phyloP scores from a whole-genome alignment of 371 early-diverging fungal genomes.

The Zychaea mexicana region DNA sequence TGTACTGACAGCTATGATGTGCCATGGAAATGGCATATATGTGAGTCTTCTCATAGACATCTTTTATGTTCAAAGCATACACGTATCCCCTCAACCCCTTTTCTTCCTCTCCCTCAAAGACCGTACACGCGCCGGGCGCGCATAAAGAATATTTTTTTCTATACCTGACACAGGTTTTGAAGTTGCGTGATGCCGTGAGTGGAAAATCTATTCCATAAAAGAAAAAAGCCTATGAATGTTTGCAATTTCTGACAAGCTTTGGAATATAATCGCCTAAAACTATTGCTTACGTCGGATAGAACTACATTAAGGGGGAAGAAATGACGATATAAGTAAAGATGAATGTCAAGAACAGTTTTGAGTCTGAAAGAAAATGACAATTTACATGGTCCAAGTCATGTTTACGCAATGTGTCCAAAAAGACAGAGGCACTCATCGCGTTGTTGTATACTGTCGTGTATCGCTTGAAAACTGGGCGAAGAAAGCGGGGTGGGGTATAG shows the following conservation, averaged over 20 bases:
- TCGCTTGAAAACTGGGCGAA: no score
- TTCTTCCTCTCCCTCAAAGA: not conserved
- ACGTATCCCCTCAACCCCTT: not conserved
- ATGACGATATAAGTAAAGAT: no score
- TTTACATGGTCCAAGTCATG: conserved; percentile 29
- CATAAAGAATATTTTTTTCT: not conserved
- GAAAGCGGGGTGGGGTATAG: not conserved
- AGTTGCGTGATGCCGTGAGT: conserved; percentile 65
- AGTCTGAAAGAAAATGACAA: not conserved
- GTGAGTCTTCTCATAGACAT: not conserved
- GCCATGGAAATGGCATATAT: not conserved
- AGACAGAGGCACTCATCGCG: conserved; percentile 18
- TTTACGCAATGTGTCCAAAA: conserved; percentile 23
- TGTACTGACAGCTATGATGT: conserved; percentile 70
- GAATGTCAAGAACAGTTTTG: no score
- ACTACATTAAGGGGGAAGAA: no score
- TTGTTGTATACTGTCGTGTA: not conserved
- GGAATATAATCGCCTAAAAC: not conserved
- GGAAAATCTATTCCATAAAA: conserved; percentile 43
- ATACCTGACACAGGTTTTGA: conserved; percentile 59
- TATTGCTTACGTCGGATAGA: conserved; percentile 18
- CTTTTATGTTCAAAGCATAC: not conserved
- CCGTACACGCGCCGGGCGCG: not conserved
- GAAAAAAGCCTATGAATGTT: not conserved
- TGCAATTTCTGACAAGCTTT: no score